Conservation (phyloP, 148 eudicot genomes). For the Selenicereus undatus region DNA sequence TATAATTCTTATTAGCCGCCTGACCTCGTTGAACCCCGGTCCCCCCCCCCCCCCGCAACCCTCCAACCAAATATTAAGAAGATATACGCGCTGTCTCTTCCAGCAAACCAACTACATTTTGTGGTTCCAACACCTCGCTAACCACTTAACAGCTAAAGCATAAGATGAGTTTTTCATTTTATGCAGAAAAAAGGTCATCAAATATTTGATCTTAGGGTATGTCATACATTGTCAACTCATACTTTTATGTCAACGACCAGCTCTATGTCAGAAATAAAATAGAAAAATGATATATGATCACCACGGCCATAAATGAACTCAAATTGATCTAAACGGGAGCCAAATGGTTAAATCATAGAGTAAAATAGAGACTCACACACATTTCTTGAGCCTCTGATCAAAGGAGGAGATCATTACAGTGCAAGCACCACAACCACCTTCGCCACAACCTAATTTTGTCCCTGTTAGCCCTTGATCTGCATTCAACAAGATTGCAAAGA, state of each 20-base stretch:
- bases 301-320: conserved; percentile 1
- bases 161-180: background rate
- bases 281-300: background rate
- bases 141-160: background rate
- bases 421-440: conserved; percentile 99
- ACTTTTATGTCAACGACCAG: background rate
- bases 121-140: background rate
- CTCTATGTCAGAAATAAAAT: background rate
- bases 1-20: background rate
- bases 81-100: background rate
- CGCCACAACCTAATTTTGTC: conserved; percentile 95
- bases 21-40: background rate
- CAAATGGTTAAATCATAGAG: background rate
- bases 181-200: background rate
- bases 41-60: background rate
- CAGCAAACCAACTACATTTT: background rate
- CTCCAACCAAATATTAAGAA: background rate
- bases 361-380: conserved; percentile 60
- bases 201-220: background rate
- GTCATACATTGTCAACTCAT: background rate
- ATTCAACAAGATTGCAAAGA: conserved; percentile 23
- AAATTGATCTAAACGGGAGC: background rate
- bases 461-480: conserved; percentile 82
- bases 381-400: conserved; percentile 64
- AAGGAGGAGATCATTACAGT: conserved; percentile 89